These are phyloP conservation scores for Sporothrix curviconia DNA, from an alignment of 2,329 filamentous ascomycete species.

Conservation along the genomic window DNA sequence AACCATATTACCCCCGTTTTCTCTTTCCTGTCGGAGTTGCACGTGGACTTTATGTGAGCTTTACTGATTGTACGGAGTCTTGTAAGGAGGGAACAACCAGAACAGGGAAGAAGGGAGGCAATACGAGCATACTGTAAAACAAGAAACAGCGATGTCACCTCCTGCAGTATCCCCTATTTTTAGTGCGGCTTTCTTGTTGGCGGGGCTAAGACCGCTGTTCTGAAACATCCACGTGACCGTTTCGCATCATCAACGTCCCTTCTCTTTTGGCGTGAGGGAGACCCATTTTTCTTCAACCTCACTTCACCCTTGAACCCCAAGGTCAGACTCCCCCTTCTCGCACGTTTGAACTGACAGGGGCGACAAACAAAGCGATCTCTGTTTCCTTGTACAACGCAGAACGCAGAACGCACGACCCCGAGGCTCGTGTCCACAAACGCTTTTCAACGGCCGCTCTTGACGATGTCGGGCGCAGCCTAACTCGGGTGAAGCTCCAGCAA, in stretches of 20 bases:
- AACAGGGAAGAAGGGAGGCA: no score
- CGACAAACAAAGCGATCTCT: background rate
- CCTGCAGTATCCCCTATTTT: background rate
- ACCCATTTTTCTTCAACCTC: slow-evolving; percentile 1
- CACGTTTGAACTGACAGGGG: background rate
- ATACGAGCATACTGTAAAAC: background rate
- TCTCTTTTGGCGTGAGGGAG: background rate
- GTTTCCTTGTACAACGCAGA: background rate
- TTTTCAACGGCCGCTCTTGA: no score
- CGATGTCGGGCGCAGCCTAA: background rate
- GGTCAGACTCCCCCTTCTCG: background rate
- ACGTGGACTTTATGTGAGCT: no score
- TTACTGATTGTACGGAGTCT: no score
- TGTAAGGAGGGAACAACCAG: no score
- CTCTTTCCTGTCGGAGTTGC: no score
- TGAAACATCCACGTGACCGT: slow-evolving; percentile 4
- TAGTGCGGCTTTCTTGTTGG: slow-evolving; percentile 1
- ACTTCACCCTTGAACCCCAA: background rate
- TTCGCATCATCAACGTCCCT: background rate
- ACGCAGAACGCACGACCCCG: background rate
- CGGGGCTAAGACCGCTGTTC: background rate
- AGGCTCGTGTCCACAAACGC: no score
- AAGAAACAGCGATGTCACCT: background rate
- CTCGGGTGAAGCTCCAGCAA: background rate
- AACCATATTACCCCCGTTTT: no score